A percentile compares a stretch with the other conserved stretches of the same genome.
phyloP scores from a whole-genome alignment of 305 asterid species.

The Fraxinus ornus region DNA sequence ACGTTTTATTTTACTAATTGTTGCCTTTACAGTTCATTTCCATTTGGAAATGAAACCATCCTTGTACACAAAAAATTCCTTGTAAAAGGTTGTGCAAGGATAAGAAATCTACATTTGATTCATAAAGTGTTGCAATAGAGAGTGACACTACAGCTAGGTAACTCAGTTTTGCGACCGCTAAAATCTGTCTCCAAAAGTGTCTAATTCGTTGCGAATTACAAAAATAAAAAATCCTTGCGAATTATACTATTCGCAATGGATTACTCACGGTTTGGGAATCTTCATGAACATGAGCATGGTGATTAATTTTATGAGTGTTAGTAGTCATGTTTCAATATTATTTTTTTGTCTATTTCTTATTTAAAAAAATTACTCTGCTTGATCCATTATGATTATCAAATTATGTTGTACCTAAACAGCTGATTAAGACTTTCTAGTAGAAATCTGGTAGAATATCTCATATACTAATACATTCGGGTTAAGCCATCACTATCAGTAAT shows the following conservation, averaged over 20 bases:
- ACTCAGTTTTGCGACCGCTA: neutral
- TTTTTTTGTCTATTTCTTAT: neutral
- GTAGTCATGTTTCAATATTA: neutral
- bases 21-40: neutral
- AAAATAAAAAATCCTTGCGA: neutral
- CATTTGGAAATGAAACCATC: neutral
- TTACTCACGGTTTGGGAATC: neutral
- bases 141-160: neutral
- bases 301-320: neutral
- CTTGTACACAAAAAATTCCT: neutral
- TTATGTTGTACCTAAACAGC: neutral
- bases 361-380: neutral
- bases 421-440: neutral
- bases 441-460: neutral
- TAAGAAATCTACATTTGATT: neutral
- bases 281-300: neutral
- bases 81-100: neutral
- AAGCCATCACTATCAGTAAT: neutral
- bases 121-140: neutral
- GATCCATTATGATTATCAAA: neutral
- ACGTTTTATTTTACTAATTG: neutral
- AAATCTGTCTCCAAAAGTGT: neutral
- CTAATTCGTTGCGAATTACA: neutral
- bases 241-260: neutral
- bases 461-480: neutral